Evolutionary conservation across 2,329 filamentous ascomycete species (phyloP).

Genomic region (Massarina eburnea): DNA sequence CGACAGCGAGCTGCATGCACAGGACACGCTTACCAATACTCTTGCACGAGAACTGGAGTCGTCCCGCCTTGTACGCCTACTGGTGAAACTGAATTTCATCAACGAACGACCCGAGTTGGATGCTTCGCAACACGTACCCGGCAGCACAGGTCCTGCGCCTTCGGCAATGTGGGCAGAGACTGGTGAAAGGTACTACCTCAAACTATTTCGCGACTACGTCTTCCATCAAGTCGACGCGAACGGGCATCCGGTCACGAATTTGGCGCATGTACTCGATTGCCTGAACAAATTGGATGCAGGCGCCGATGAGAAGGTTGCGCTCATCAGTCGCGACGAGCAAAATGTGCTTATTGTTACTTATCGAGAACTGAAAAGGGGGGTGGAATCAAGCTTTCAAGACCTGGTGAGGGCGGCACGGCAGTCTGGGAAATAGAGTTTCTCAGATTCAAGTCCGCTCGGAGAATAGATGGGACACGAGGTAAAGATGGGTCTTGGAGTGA

Average conservation of each 20-base stretch:
- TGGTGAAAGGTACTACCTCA: constrained; percentile 87
- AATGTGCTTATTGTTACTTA: constrained; percentile 87
- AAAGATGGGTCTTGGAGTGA: not conserved
- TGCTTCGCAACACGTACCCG: constrained; percentile 57
- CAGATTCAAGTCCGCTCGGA: constrained; percentile 6
- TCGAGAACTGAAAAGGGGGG: constrained; percentile 74
- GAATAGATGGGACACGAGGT: not conserved
- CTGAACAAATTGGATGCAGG: constrained; percentile 93
- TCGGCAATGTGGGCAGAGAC: constrained; percentile 78
- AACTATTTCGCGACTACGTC: constrained; percentile 94
- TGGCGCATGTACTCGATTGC: constrained; percentile 83
- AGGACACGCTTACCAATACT: constrained; percentile 73
- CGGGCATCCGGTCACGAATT: constrained; percentile 78
- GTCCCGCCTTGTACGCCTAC: constrained; percentile 75
- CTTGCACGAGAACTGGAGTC: constrained; percentile 86
- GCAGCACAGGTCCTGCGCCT: constrained; percentile 28
- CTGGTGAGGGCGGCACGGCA: constrained; percentile 43
- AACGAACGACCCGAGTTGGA: constrained; percentile 89
- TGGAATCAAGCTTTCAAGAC: constrained; percentile 64
- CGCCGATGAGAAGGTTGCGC: constrained; percentile 78
- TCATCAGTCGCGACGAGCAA: constrained; percentile 89
- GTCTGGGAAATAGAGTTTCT: constrained; percentile 27
- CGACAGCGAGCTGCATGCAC: constrained; percentile 75
- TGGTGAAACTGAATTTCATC: constrained; percentile 82
- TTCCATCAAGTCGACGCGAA: constrained; percentile 93